A percentile compares a stretch with the other conserved stretches of the same genome.
Evolutionary conservation across 371 early-diverging fungal genomes (phyloP).

Genomic region (Syncephalastrum monosporum): DNA sequence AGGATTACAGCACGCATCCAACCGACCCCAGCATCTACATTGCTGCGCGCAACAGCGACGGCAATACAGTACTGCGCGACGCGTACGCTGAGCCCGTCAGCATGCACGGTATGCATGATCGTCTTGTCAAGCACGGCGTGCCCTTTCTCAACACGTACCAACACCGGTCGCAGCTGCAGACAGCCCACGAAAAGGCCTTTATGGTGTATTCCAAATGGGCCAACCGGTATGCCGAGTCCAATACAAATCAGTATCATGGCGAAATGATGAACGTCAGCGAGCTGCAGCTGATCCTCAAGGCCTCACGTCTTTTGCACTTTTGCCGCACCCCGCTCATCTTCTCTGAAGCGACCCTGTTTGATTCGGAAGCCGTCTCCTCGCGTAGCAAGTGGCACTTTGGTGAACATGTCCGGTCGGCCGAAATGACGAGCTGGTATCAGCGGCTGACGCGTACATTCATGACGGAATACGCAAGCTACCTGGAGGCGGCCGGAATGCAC

Average conservation of each 20-base stretch:
- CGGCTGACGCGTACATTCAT: slow-evolving; percentile 57
- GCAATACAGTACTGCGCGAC: slow-evolving; percentile 54
- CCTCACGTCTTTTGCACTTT: slow-evolving; percentile 63
- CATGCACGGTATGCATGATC: slow-evolving; percentile 41
- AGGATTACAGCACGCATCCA: slow-evolving; percentile 1
- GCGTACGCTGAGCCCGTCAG: slow-evolving; percentile 36
- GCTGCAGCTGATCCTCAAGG: slow-evolving; percentile 58
- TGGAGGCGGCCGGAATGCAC: slow-evolving; percentile 70
- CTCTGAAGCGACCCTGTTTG: slow-evolving; percentile 26
- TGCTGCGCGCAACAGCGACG: slow-evolving; percentile 4
- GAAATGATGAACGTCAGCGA: slow-evolving; percentile 59
- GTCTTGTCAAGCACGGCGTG: slow-evolving; percentile 55
- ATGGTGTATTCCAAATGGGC: slow-evolving; percentile 70
- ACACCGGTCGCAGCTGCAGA: slow-evolving; percentile 51
- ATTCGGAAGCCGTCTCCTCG: neutral
- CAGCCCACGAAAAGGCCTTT: slow-evolving; percentile 64
- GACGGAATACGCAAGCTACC: slow-evolving; percentile 67
- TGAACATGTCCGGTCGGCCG: slow-evolving; percentile 9
- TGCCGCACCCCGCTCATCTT: slow-evolving; percentile 67
- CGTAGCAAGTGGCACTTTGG: slow-evolving; percentile 6
- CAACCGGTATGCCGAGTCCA: slow-evolving; percentile 42
- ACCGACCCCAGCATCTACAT: neutral
- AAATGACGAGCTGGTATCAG: slow-evolving; percentile 55
- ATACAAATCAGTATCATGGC: slow-evolving; percentile 3
- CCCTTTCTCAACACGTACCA: slow-evolving; percentile 58